A percentile compares a stretch with the other conserved stretches of the same genome.
Conservation (phyloP, 1,284 basidiomycete species). For the Ustilago cynodontis region DNA sequence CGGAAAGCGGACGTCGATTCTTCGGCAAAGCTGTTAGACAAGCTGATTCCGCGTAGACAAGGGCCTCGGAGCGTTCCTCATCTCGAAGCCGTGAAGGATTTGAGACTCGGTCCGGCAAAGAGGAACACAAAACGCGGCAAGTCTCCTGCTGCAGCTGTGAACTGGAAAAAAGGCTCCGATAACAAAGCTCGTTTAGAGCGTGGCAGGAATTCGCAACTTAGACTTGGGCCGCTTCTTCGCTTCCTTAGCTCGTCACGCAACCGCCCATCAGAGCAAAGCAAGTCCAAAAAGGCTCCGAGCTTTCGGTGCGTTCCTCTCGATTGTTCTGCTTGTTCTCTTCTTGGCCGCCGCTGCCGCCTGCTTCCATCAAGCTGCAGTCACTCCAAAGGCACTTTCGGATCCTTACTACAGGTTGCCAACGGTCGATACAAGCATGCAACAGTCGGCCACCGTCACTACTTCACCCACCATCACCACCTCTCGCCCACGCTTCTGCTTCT, state of each 20-base stretch:
- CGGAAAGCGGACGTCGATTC: not conserved
- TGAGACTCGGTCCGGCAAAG: not conserved
- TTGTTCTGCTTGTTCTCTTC: not conserved
- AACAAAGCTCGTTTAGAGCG: slow-evolving; percentile 2
- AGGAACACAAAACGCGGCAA: not conserved
- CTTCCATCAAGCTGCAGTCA: no score
- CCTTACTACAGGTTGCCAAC: not conserved
- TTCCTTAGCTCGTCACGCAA: not conserved
- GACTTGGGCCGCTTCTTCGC: not conserved
- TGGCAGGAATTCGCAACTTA: slow-evolving; percentile 2
- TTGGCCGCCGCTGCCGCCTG: not conserved
- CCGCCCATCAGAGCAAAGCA: not conserved
- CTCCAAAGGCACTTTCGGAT: not conserved
- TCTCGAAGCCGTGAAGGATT: not conserved
- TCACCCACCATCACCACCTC: not conserved
- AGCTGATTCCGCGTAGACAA: not conserved
- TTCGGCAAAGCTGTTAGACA: not conserved
- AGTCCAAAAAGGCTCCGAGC: slow-evolving; percentile 18
- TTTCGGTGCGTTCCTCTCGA: not conserved
- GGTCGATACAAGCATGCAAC: not conserved
- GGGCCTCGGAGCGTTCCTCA: not conserved
- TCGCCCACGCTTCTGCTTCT: not conserved
- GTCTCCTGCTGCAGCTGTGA: not conserved
- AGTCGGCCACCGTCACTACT: not conserved
- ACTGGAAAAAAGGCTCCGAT: slow-evolving; percentile 10